Conservation (phyloP, 768 basidiomycete genomes). For the Tylopilus cervinicoccineus region DNA sequence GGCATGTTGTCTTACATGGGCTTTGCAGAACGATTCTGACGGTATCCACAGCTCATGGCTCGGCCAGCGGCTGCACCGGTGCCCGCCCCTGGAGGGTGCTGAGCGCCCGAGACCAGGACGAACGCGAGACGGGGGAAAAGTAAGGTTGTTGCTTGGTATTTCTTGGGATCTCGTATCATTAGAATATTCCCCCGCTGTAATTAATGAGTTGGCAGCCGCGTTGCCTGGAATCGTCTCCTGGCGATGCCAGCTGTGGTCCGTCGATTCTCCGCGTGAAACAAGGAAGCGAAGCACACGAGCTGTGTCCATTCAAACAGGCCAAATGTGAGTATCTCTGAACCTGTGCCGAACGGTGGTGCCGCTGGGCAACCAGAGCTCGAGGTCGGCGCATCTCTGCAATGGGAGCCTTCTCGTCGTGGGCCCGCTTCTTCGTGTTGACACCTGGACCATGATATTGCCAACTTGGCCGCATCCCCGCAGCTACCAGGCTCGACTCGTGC, state of each 20-base stretch:
- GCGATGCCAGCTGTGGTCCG: constrained; percentile 1
- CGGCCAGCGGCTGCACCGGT: constrained; percentile 40
- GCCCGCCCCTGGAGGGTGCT: constrained; percentile 35
- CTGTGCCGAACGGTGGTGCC: not conserved
- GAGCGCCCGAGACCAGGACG: constrained; percentile 6
- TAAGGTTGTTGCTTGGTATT: not conserved
- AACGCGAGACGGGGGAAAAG: not conserved
- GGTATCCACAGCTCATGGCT: constrained; percentile 51
- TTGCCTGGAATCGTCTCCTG: constrained; percentile 15
- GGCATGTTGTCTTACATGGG: constrained; percentile 33
- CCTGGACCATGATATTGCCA: not conserved
- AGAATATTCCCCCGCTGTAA: constrained; percentile 10
- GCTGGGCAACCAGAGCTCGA: not conserved
- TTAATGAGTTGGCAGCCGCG: constrained; percentile 10
- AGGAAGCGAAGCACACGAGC: not conserved
- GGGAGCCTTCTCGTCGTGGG: constrained; percentile 4
- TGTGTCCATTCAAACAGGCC: not conserved
- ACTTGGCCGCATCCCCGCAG: not conserved
- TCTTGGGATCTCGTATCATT: constrained; percentile 11
- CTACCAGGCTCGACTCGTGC: not conserved
- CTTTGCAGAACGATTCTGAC: constrained; percentile 10
- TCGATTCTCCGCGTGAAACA: constrained; percentile 19
- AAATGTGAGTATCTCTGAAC: not conserved
- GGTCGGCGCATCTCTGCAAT: constrained; percentile 10
- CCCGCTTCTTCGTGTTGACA: too few relatives aligned